A percentile compares a stretch with the other conserved stretches of the same genome.
Conservation (phyloP, 2,329 filamentous ascomycete species). For the Verticillium tricorpus region DNA sequence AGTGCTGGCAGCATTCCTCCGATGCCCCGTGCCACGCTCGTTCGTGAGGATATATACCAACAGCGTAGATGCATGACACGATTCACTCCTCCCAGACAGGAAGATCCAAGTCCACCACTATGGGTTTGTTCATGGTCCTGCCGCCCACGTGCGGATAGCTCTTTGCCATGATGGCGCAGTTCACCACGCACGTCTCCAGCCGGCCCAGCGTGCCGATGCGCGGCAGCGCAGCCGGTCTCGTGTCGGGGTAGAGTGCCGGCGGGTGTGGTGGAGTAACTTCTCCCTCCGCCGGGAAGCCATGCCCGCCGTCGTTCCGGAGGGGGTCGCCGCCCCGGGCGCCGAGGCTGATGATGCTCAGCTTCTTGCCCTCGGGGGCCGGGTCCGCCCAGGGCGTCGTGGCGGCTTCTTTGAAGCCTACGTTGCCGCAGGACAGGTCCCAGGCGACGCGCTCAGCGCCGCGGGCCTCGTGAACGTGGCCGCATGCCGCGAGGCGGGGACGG, state of each 20-base stretch:
- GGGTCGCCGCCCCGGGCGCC: constrained; percentile 36
- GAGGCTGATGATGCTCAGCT: constrained; percentile 60
- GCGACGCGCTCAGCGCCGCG: constrained; percentile 58
- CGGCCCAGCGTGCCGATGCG: constrained; percentile 34
- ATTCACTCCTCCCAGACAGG: constrained; percentile 43
- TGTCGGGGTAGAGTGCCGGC: neutral
- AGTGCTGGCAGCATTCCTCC: neutral
- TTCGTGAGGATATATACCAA: neutral
- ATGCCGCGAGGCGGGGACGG: constrained; percentile 61
- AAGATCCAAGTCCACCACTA: constrained; percentile 78
- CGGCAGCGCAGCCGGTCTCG: neutral
- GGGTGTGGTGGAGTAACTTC: neutral
- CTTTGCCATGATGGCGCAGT: constrained; percentile 69
- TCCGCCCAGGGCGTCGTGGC: constrained; percentile 51
- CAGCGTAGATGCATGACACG: neutral
- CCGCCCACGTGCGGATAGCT: constrained; percentile 59
- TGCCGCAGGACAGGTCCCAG: constrained; percentile 47
- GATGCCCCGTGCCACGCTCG: neutral
- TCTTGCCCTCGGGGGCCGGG: constrained; percentile 48
- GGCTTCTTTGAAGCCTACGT: constrained; percentile 40
- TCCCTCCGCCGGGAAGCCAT: neutral
- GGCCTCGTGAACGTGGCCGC: constrained; percentile 68
- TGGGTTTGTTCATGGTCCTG: constrained; percentile 69
- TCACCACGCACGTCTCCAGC: constrained; percentile 72
- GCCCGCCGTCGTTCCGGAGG: constrained; percentile 43